These are phyloP conservation scores for Chlamydomonas reinhardtii DNA, from an alignment of 163 green algal species.

Conservation along the genomic window DNA sequence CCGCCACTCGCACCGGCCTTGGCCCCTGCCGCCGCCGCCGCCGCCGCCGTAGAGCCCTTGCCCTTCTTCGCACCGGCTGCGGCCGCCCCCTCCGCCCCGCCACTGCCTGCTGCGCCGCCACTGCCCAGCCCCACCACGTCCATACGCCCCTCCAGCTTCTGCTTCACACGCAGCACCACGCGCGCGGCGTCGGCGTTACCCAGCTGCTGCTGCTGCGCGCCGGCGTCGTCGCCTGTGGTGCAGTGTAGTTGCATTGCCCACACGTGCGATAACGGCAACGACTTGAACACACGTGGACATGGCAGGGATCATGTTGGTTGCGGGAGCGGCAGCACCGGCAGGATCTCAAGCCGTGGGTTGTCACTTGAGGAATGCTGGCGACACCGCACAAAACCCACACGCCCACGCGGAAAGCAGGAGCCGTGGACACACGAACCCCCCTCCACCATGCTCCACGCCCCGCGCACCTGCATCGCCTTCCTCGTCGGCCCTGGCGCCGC, in stretches of 20 bases:
- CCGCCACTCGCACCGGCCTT: too few relatives aligned
- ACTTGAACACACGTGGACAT: too few relatives aligned
- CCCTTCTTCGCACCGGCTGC: background rate
- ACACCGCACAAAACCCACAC: too few relatives aligned
- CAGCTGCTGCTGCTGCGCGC: conserved; percentile 49
- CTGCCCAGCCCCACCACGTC: conserved; percentile 1
- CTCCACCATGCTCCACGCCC: too few relatives aligned
- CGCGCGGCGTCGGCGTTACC: conserved; percentile 91
- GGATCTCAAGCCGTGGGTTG: too few relatives aligned
- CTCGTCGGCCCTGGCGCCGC: background rate
- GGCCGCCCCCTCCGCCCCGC: background rate
- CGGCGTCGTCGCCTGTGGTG: background rate
- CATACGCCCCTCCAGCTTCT: conserved; percentile 82
- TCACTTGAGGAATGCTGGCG: too few relatives aligned
- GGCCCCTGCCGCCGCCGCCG: background rate
- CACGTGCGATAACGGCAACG: too few relatives aligned
- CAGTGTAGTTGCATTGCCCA: too few relatives aligned
- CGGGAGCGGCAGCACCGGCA: too few relatives aligned
- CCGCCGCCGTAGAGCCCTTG: background rate
- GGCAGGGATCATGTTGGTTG: too few relatives aligned
- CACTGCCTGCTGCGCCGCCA: background rate
- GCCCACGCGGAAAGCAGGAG: too few relatives aligned
- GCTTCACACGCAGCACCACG: conserved; percentile 87
- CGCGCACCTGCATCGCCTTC: background rate
- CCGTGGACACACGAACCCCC: too few relatives aligned